Evolutionary conservation across 176 grass and related monocot species (phyloP).

Genomic region (Neostapfia colusana): DNA sequence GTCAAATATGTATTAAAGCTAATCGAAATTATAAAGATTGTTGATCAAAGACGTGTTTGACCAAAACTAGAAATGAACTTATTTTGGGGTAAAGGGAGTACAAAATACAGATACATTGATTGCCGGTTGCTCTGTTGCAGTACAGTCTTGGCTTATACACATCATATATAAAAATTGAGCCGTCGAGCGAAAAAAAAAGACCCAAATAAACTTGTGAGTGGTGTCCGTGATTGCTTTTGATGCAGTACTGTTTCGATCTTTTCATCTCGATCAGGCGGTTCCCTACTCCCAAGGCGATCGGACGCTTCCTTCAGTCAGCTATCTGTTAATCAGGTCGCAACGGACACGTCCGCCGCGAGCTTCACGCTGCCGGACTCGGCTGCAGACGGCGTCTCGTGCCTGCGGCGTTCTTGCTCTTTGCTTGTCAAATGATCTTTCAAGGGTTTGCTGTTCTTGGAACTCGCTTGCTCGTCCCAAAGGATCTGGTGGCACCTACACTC

Average conservation of each 20-base stretch:
- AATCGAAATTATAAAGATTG: too few relatives aligned
- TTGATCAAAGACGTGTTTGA: too few relatives aligned
- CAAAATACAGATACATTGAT: neutral
- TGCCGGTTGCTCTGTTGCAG: neutral
- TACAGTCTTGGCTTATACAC: neutral
- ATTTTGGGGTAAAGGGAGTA: too few relatives aligned
- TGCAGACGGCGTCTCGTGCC: neutral
- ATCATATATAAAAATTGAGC: neutral
- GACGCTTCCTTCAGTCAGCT: neutral
- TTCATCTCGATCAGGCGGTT: slow-evolving; percentile 1
- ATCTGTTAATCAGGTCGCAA: slow-evolving; percentile 24
- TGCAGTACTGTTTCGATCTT: neutral
- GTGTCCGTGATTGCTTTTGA: neutral
- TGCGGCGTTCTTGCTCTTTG: slow-evolving; percentile 8
- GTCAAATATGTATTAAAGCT: too few relatives aligned
- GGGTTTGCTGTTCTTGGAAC: neutral
- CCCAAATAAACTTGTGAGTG: neutral
- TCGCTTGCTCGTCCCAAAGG: slow-evolving; percentile 23
- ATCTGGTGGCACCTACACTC: slow-evolving; percentile 55
- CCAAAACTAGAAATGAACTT: too few relatives aligned
- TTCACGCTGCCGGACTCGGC: slow-evolving; percentile 1
- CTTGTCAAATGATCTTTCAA: neutral
- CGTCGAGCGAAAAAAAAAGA: neutral
- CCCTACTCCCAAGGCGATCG: neutral
- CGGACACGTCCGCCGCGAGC: slow-evolving; percentile 33